A percentile compares a stretch with the other conserved stretches of the same genome.
These are phyloP conservation scores for Stagonosporopsis cucurbitacearum DNA, from an alignment of 2,329 filamentous ascomycete species.

Conservation along the genomic window DNA sequence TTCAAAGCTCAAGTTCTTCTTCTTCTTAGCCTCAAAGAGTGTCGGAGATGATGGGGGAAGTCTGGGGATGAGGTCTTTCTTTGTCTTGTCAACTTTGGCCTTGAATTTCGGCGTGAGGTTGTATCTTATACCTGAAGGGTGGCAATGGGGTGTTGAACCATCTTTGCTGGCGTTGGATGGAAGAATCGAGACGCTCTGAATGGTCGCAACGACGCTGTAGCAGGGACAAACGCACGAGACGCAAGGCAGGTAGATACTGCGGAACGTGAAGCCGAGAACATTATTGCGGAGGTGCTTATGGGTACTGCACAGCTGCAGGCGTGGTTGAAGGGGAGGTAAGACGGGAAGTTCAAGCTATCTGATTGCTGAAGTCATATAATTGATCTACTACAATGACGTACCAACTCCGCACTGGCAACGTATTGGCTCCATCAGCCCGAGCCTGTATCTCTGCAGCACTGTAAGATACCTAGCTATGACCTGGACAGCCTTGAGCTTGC, in stretches of 20 bases:
- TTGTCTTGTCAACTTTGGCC: constrained; percentile 18
- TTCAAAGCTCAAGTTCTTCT: constrained; percentile 78
- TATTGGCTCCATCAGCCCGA: constrained; percentile 14
- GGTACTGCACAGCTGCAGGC: constrained; percentile 15
- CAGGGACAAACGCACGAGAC: constrained; percentile 39
- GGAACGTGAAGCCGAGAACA: constrained; percentile 37
- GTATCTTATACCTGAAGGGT: constrained; percentile 45
- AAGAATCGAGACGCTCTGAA: constrained; percentile 36
- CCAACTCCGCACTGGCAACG: constrained; percentile 11
- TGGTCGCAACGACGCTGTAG: constrained; percentile 26
- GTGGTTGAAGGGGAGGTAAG: constrained; percentile 28
- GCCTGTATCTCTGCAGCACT: constrained; percentile 1
- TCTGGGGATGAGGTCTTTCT: constrained; percentile 71
- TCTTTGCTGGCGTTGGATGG: constrained; percentile 35
- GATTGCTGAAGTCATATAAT: constrained; percentile 15
- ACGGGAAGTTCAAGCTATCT: constrained; percentile 19
- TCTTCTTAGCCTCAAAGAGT: constrained; percentile 82
- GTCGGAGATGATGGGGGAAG: constrained; percentile 74
- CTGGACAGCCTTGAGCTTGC: background rate
- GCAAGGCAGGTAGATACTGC: constrained; percentile 41
- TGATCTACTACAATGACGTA: constrained; percentile 21
- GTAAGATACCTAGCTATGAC: background rate
- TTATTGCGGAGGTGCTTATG: constrained; percentile 27
- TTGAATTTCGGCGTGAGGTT: background rate
- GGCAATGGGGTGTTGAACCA: constrained; percentile 49